phyloP scores from a whole-genome alignment of 1,139 yeast genomes.

The Pichia sp. region DNA sequence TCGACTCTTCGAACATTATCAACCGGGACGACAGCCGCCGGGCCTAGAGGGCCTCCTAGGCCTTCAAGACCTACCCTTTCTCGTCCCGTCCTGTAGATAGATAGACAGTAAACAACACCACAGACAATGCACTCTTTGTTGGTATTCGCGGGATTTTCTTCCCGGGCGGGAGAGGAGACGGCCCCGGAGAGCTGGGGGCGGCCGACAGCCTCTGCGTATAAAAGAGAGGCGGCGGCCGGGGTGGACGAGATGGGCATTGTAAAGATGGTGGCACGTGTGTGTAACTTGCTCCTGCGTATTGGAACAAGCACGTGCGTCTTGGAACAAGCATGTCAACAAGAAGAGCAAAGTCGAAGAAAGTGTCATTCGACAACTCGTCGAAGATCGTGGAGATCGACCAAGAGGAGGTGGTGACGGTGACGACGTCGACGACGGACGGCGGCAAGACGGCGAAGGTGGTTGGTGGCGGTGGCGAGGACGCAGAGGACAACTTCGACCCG shows the following conservation, averaged over 20 bases:
- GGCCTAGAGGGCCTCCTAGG: background rate
- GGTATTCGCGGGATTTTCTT: conserved; percentile 4
- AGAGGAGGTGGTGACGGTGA: conserved; percentile 4
- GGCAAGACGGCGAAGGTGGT: conserved; percentile 16
- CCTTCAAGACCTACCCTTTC: background rate
- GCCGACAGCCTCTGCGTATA: too few relatives aligned
- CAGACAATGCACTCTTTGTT: too few relatives aligned
- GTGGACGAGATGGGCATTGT: too few relatives aligned
- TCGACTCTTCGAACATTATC: conserved; percentile 25
- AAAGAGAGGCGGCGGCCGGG: too few relatives aligned
- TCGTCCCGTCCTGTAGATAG: background rate
- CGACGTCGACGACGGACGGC: background rate
- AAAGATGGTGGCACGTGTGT: too few relatives aligned
- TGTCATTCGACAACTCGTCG: conserved; percentile 16
- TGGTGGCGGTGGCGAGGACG: background rate
- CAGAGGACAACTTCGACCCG: conserved; percentile 18
- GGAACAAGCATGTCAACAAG: conserved; percentile 10
- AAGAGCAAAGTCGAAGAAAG: conserved; percentile 13
- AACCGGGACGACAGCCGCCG: conserved; percentile 2
- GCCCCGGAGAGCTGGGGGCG: too few relatives aligned
- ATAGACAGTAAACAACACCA: background rate
- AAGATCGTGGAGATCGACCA: conserved; percentile 16
- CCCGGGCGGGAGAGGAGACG: background rate
- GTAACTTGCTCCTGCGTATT: background rate
- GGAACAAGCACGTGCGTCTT: background rate